Evolutionary conservation across 176 grass and related monocot genomes (phyloP), one percentile per base, ranked within the genome.

Genomic region (Paspalum notatum): DNA sequence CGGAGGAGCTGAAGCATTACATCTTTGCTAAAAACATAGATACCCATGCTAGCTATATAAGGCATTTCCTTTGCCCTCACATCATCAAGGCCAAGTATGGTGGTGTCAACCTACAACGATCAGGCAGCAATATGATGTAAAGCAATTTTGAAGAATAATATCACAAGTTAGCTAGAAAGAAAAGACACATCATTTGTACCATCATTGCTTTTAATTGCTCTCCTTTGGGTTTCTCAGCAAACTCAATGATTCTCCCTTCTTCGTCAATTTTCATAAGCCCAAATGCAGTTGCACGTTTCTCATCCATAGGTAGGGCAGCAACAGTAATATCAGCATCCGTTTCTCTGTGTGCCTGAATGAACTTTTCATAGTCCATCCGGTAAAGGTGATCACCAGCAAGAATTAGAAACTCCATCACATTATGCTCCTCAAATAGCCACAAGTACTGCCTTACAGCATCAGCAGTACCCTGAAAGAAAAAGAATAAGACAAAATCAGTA

Each of bases 11-110:
- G 75, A 71, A 99, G 81, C 97, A 99, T 99, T 70, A 93, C 80
- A 32, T 99, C 79, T 71, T 96, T 99, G 80, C 97, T 99, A 66
- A 99, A 86, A 40, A 99, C 97, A 70, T 99, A 99, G 40, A 99
- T 99, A 61, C 97, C 97, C 97, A 99, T 99, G 72, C 97, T 99
- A 76, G 97, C 97, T 69, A 99, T 99, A 63, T 84, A 99, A 61
- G 95, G 95, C 92, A 94, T 87, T 74, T 98, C 92, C 57, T 94
- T 87, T 54, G 90, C 92, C 80, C 87, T 92, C n/a, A 40, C 87
- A 20, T 90, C 85, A 25, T 91, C 87, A 79, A 98, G 91, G 17
- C 95, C 95, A 58, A 98, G 88, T 71, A 98, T 98, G 50, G 92
- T 94, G 5, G 95, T 98, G 81, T 98, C 95, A 72, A 98, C 95